A percentile compares a stretch with the other conserved stretches of the same genome.
Evolutionary conservation across 306 rosid species (phyloP).

Genomic region (Vigna nakashimae): DNA sequence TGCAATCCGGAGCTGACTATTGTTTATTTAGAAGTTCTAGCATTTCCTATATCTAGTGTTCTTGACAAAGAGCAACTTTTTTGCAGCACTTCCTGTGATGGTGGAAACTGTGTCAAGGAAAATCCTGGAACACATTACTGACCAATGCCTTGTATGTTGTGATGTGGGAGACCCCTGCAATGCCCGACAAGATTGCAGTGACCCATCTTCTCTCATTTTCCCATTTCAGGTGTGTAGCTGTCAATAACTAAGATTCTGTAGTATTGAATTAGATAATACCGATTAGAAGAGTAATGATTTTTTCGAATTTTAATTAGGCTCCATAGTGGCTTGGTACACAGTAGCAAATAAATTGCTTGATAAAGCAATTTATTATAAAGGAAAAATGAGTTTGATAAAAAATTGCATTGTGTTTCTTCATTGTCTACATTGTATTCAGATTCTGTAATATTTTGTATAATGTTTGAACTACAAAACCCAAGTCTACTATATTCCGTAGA

Average conservation of each 20-base stretch:
- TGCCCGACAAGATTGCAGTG: constrained; percentile 91
- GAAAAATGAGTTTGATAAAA: background rate
- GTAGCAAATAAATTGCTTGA: constrained; percentile 29
- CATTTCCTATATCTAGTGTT: constrained; percentile 33
- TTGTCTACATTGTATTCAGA: background rate
- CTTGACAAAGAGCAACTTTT: constrained; percentile 41
- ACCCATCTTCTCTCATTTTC: constrained; percentile 92
- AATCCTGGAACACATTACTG: constrained; percentile 87
- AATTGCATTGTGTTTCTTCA: constrained; percentile 6
- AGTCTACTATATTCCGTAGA: constrained; percentile 5
- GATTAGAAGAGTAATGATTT: background rate
- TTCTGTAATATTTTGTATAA: background rate
- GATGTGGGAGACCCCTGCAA: constrained; percentile 91
- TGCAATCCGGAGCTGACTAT: background rate
- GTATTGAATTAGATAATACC: constrained; percentile 14
- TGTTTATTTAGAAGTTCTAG: constrained; percentile 30
- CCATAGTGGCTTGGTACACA: background rate
- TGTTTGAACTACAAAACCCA: background rate
- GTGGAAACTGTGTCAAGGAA: constrained; percentile 78
- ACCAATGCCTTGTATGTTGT: constrained; percentile 96
- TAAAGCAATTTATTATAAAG: background rate
- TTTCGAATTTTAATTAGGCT: constrained; percentile 28
- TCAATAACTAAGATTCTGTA: constrained; percentile 6
- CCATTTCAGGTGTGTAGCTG: constrained; percentile 86
- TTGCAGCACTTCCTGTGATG: constrained; percentile 90